These are phyloP conservation scores for Fusarium continuum DNA, from an alignment of 2,329 filamentous ascomycete genomes.

Conservation along the genomic window DNA sequence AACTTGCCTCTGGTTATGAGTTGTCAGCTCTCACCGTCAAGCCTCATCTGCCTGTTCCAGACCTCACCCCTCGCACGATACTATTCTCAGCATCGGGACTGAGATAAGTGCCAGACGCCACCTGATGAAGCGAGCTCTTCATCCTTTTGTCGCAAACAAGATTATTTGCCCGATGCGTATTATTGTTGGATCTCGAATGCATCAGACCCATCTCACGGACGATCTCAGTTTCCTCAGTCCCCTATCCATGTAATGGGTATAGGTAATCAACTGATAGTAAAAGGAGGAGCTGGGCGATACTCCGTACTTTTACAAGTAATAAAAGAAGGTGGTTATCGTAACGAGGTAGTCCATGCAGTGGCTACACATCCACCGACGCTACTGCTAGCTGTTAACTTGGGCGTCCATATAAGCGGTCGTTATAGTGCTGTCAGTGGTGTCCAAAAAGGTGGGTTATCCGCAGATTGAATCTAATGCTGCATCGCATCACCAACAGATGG, in stretches of 20 bases:
- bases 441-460: background rate
- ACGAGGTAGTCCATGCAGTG: slow-evolving; percentile 27
- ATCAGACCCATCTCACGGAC: slow-evolving; percentile 29
- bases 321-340: slow-evolving; percentile 26
- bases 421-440: slow-evolving; percentile 1
- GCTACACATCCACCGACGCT: slow-evolving; percentile 27
- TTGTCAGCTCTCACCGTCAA: slow-evolving; percentile 25
- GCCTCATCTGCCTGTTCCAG: slow-evolving; percentile 30
- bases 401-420: slow-evolving; percentile 7
- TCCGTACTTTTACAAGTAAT: slow-evolving; percentile 16
- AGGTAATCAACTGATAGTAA: slow-evolving; percentile 37
- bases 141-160: slow-evolving; percentile 9
- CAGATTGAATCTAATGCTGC: slow-evolving; percentile 28
- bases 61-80: slow-evolving; percentile 16
- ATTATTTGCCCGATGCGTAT: slow-evolving; percentile 17
- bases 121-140: slow-evolving; percentile 16
- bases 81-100: slow-evolving; percentile 18
- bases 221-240: slow-evolving; percentile 37
- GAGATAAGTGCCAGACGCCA: slow-evolving; percentile 10
- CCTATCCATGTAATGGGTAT: slow-evolving; percentile 37
- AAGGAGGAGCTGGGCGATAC: slow-evolving; percentile 41
- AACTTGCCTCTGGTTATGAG: slow-evolving; percentile 15
- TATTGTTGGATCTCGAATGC: slow-evolving; percentile 18
- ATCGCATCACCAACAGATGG: slow-evolving; percentile 33
- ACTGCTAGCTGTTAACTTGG: slow-evolving; percentile 15